Evolutionary conservation across 2,329 filamentous ascomycete genomes (phyloP), one percentile per base, ranked within the genome.

Genomic region (Coniochaeta ligniaria): DNA sequence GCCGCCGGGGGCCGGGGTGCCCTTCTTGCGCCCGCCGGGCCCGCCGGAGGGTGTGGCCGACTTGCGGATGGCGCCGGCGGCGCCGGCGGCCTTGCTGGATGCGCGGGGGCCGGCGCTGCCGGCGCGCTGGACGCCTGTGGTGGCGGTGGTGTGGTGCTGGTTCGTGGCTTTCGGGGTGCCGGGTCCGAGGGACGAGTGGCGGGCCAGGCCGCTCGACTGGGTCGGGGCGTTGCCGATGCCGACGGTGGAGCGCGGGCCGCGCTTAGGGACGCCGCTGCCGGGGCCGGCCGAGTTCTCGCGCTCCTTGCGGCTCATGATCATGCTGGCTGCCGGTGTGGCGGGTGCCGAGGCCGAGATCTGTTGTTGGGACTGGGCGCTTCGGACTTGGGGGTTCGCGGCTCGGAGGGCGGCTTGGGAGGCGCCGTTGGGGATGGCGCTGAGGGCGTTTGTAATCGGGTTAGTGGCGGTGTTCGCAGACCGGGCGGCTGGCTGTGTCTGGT

Each of bases 101-200:
- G 80, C 76, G 47, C 84, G 78, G 1, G 85, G 85, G 0, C 84
- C 85, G 6, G 82, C 83, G 67, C 85, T 88, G 11, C 84, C 85
- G 35, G 85, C 73, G 8, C 73, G 68, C 58, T 70, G 72, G 7
- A 66, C 60, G 54, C 70, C 35, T 11, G 54, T 26, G 24, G 54
- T 16, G 2, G 65, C 62, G 0, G 68, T 66, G 1, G 68, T 68
- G 35, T 64, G 66, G 33, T 57, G 54, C 31, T 57, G 54, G 54
- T 57, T 57, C 14, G 54, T 26, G 2, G 74, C 77, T 69, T 87
- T 87, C 11, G 85, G 83, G 3, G 84, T 87, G 31, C 84, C 83
- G 0, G 85, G 85, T 0, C 84, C 85, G 3, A 86, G 75, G 1
- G 85, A 88, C 1, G 85, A 80, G 69, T 88, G 85, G 16, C 85